Evolutionary conservation across 2,329 filamentous ascomycete genomes (phyloP), one percentile per base, ranked within the genome.

Genomic region (Xylariaceae sp.): DNA sequence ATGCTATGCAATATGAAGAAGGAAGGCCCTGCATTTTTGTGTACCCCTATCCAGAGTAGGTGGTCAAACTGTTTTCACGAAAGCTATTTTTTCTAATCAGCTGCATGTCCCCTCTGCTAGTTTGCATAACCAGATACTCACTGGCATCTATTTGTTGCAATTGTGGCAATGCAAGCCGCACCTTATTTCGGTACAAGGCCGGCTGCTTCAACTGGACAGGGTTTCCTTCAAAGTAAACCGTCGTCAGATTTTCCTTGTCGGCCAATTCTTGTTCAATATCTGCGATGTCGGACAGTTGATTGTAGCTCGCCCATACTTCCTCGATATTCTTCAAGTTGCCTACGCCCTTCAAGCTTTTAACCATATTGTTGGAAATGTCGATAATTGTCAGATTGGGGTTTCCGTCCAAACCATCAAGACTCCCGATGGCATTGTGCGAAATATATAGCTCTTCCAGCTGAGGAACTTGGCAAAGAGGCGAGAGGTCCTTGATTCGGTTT

Each of bases 211-310:
- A 80, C 76, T 99, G 95, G 65, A 99, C 74, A 21, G 93, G 93
- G 68, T 96, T 97, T 1, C 92, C 93, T 71, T 99, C 95, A 63
- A 99, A 96, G 72, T 99, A 99, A 10, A 99, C 93, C 1, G 95
- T 97, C 57, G 88, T 86, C 65, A 98, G 75, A 40, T 87, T 78
- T 70, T 89, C 79, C 78, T 96, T 97, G 69, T 95, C 89, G 50
- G 77, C 81, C 61, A 99, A 75, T 65, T 90, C 84, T 53, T 81
- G 83, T 75, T 97, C 89, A 2, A 98, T 83, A 68, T 98, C 93
- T 43, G 81, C 79, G 67, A 98, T 96, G 70, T 90, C 90, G 19
- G 77, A 77, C 21, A 99, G 74, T 65, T 89, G 80, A 74, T 96
- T 98, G 74, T 93, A 92, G 65, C 90, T 95, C 16, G 92, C 95